Conservation (phyloP, 2,329 filamentous ascomycete genomes). For the Verticillium nubilum region DNA sequence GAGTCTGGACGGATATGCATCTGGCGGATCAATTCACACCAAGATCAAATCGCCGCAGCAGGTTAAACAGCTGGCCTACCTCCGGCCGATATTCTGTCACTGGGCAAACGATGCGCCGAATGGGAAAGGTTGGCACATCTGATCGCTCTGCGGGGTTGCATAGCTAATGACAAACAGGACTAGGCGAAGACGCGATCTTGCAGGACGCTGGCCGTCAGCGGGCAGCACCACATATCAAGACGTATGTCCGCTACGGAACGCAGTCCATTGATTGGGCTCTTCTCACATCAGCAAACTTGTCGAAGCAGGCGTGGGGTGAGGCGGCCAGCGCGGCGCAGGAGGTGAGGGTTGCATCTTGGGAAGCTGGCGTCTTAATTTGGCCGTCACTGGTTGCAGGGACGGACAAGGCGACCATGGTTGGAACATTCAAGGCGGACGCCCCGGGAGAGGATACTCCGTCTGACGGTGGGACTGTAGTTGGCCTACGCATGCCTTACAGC, state of each 20-base stretch:
- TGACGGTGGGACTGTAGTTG: conserved; percentile 43
- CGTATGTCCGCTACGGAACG: conserved; percentile 65
- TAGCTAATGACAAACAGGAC: conserved; percentile 15
- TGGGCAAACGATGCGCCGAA: conserved; percentile 61
- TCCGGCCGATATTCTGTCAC: conserved; percentile 65
- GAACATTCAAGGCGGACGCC: conserved; percentile 58
- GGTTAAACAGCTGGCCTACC: conserved; percentile 65
- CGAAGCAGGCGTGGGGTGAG: conserved; percentile 84
- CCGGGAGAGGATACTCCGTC: conserved; percentile 28
- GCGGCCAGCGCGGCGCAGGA: conserved; percentile 49
- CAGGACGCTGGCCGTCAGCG: conserved; percentile 55
- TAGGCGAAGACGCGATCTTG: conserved; percentile 14
- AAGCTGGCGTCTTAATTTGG: conserved; percentile 81
- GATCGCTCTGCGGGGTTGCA: no score
- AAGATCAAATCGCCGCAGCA: conserved; percentile 68
- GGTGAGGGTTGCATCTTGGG: conserved; percentile 72
- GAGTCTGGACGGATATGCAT: conserved; percentile 72
- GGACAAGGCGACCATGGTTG: conserved; percentile 56
- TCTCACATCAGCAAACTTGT: conserved; percentile 85
- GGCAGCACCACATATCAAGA: conserved; percentile 86
- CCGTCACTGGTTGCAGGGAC: conserved; percentile 48
- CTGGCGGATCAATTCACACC: conserved; percentile 76
- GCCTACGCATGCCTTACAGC: conserved; percentile 77
- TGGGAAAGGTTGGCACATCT: conserved; percentile 22
- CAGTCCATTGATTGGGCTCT: conserved; percentile 74